These are phyloP conservation scores for Mentha longifolia DNA, from an alignment of 257 asterid species.

Conservation along the genomic window DNA sequence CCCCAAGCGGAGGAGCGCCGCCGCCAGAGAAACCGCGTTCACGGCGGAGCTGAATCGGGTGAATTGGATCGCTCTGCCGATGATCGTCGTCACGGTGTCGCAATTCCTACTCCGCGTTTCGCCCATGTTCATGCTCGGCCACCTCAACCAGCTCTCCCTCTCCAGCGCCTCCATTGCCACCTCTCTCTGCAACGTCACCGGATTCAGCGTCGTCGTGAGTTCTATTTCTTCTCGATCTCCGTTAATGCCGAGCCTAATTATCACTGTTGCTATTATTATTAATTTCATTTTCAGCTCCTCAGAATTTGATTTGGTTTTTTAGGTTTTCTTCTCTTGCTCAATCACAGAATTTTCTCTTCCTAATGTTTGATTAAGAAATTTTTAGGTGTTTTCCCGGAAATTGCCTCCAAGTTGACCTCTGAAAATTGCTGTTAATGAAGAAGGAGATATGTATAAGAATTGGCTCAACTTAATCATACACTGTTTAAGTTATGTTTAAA, in stretches of 20 bases:
- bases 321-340: background rate
- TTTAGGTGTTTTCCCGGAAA: background rate
- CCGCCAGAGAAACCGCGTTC: background rate
- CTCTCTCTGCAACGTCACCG: constrained; percentile 61
- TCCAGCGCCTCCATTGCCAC: constrained; percentile 68
- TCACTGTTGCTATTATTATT: background rate
- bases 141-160: constrained; percentile 51
- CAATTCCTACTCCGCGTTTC: constrained; percentile 50
- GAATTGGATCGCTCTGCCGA: constrained; percentile 54
- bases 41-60: constrained; percentile 43
- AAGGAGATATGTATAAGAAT: too few relatives aligned
- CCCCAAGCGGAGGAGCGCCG: constrained; percentile 13
- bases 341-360: background rate
- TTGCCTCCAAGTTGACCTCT: background rate
- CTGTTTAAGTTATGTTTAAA: background rate
- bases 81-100: constrained; percentile 51
- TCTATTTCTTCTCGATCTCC: background rate
- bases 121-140: constrained; percentile 64
- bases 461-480: background rate
- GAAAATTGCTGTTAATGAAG: background rate
- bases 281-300: too few relatives aligned
- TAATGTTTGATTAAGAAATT: background rate
- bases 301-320: background rate
- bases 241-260: background rate
- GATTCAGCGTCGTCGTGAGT: constrained; percentile 54